These are phyloP conservation scores for Syzygium oleosum DNA, from an alignment of 345 rosid genomes.

Conservation along the genomic window DNA sequence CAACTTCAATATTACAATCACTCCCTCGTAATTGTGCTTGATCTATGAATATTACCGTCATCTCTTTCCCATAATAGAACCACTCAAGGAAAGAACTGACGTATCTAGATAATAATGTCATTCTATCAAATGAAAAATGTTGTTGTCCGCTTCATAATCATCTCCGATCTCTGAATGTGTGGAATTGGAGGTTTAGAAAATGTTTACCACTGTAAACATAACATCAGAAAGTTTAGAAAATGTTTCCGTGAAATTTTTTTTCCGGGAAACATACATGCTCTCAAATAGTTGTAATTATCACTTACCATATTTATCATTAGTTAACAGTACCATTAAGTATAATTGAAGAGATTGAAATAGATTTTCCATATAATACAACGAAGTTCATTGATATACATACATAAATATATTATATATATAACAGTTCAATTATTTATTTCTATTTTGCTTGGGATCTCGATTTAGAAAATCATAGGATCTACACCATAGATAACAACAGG, in stretches of 20 bases:
- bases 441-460: too few relatives aligned
- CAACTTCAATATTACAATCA: background rate
- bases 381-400: too few relatives aligned
- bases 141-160: background rate
- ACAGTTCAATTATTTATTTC: too few relatives aligned
- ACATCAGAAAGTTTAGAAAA: too few relatives aligned
- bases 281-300: background rate
- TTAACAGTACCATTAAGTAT: background rate
- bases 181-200: background rate
- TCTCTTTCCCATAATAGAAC: too few relatives aligned
- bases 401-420: too few relatives aligned
- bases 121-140: too few relatives aligned
- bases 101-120: too few relatives aligned
- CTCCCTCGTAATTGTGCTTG: background rate
- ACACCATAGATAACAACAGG: too few relatives aligned
- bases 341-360: background rate
- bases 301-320: background rate
- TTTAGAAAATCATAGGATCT: too few relatives aligned
- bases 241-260: too few relatives aligned
- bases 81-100: too few relatives aligned
- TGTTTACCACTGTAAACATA: background rate
- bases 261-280: accelerated
- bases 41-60: background rate
- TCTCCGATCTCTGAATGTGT: background rate
- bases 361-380: background rate